Conservation (phyloP, 306 rosid species). For the Lathyrus aphaca region DNA sequence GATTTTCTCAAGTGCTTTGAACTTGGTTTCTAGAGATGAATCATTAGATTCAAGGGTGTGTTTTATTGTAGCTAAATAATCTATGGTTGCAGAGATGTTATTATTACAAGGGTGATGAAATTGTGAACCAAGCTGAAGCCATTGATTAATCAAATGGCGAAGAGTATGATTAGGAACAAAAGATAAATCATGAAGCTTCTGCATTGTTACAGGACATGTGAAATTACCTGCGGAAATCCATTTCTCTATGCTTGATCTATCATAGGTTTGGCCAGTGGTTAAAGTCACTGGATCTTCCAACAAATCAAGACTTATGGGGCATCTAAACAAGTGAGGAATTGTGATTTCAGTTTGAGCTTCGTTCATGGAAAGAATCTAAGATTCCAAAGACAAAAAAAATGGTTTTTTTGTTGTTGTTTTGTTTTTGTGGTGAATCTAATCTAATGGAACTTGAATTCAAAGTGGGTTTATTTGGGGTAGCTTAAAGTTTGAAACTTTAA, state of each 20-base stretch:
- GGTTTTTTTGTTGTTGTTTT: too few species aligned
- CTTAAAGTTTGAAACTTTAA: conserved; percentile 41
- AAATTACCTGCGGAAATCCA: conserved; percentile 86
- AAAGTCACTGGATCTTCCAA: conserved; percentile 88
- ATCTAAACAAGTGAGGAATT: conserved; percentile 75
- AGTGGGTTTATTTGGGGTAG: background rate
- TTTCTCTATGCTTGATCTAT: conserved; percentile 80
- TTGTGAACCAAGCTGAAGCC: conserved; percentile 64
- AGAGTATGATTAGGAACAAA: conserved; percentile 90
- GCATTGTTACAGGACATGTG: conserved; percentile 97
- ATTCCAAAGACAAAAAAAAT: conserved; percentile 11
- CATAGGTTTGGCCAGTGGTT: conserved; percentile 91
- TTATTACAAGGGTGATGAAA: conserved; percentile 46
- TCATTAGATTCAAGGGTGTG: conserved; percentile 54
- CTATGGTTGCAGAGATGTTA: conserved; percentile 43
- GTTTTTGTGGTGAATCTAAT: conserved; percentile 1
- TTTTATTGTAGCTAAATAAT: conserved; percentile 56
- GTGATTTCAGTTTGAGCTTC: conserved; percentile 58
- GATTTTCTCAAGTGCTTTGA: conserved; percentile 61
- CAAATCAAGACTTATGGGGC: conserved; percentile 92
- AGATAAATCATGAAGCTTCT: conserved; percentile 79
- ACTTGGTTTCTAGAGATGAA: conserved; percentile 47
- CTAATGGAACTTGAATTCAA: conserved; percentile 2
- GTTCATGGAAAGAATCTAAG: conserved; percentile 53
- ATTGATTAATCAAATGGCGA: conserved; percentile 70